Evolutionary conservation across 2,329 filamentous ascomycete species (phyloP), one percentile per base, ranked within the genome.

Genomic region (Neofusicoccum umdonicola): DNA sequence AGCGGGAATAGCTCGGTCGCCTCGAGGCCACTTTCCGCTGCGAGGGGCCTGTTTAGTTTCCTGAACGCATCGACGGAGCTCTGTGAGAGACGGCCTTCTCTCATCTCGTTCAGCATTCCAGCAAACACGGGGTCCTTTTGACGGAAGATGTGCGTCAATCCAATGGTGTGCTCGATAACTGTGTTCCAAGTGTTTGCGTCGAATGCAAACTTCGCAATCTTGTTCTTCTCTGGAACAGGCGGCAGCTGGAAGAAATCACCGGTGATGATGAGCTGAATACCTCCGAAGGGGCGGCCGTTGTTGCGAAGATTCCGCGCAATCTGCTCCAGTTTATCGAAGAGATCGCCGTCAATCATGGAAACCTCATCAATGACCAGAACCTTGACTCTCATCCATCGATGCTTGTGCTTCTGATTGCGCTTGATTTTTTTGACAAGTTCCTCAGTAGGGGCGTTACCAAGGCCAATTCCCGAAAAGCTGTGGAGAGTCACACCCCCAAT

Each of bases 161-260:
- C 92, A 73, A 99, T 97, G 0, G 95, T 99, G 74, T 98, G 93
- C 72, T 97, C 90, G 67, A 99, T 96, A 1, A 90, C 91, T 0
- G 93, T 97, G 65, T 84, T 89, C 95, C 96, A 99, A 0, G 93
- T 96, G 2, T 87, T 86, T 7, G 93, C 93, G 71, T 97, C 92
- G 74, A 99, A 99, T 0, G 93, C 90, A 76, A 99, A 99, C 73
- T 93, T 97, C 52, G 89, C 87, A 31, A 88, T 84, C 61, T 88
- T 87, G 47, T 86, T 87, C 45, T 82, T 82, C 41, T 97, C 93
- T 1, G 94, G 93, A 1, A 99, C 95, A 0, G 95, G 95, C 0
- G 95, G 95, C 3, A 99, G 80, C 75, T 99, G 95, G 78, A 99
- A 99, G 79, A 99, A 99, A 73, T 99, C 95, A 3, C 95, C 95